Evolutionary conservation across 345 rosid species (phyloP).

Genomic region (Brassica rapa): DNA sequence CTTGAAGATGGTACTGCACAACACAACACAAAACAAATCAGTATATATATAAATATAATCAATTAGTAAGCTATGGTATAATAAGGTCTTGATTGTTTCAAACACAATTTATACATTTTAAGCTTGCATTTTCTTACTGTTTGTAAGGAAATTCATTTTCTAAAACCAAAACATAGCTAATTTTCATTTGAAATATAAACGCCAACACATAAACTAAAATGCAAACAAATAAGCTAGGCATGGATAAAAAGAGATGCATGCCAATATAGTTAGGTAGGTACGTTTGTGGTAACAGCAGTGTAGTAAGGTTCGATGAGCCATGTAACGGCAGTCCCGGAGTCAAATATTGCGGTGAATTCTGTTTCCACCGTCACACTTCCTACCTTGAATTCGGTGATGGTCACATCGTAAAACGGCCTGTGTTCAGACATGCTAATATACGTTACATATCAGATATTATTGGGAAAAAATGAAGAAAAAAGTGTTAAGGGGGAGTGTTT

Average conservation of each 20-base stretch:
- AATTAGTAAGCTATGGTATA: background rate
- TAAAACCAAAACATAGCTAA: background rate
- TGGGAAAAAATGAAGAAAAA: background rate
- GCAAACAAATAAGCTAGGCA: background rate
- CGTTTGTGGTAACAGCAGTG: slow-evolving; percentile 56
- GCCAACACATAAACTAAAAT: background rate
- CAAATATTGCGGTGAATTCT: slow-evolving; percentile 69
- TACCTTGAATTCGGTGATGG: slow-evolving; percentile 53
- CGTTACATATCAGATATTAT: background rate
- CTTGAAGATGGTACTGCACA: slow-evolving; percentile 61
- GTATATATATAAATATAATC: background rate
- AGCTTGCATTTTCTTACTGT: background rate
- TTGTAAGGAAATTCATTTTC: background rate
- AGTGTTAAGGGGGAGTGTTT: slow-evolving; percentile 29
- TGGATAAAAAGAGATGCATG: background rate
- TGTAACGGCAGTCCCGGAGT: slow-evolving; percentile 92
- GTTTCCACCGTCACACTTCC: slow-evolving; percentile 55
- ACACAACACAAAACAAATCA: slow-evolving; percentile 9
- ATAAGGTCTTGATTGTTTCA: background rate
- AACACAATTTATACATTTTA: background rate
- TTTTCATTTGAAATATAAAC: background rate
- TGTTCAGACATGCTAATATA: background rate
- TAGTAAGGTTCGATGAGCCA: slow-evolving; percentile 86
- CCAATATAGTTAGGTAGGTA: slow-evolving; percentile 42
- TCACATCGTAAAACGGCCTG: slow-evolving; percentile 76